A percentile compares a stretch with the other conserved stretches of the same genome.
Conservation (phyloP, 495 filamentous ascomycete genomes). For the Penicilliopsis zonata region DNA sequence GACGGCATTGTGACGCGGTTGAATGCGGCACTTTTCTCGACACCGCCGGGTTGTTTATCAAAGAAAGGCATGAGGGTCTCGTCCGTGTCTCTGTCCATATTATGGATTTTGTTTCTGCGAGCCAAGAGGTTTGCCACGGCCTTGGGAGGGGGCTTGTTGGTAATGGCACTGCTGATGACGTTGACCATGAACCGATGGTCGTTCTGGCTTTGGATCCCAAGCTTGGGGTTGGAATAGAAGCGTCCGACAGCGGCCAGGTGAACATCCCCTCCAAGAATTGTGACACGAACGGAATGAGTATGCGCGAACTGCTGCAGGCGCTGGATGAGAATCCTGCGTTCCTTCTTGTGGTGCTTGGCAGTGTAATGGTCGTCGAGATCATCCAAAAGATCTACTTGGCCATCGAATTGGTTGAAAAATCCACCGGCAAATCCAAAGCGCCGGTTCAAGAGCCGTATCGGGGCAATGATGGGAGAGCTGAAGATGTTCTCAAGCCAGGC, state of each 20-base stretch:
- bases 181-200: slow-evolving; percentile 69
- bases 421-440: slow-evolving; percentile 76
- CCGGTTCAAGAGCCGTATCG: slow-evolving; percentile 80
- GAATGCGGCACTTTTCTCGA: slow-evolving; percentile 49
- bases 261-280: slow-evolving; percentile 74
- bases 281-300: slow-evolving; percentile 63
- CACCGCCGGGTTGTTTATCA: slow-evolving; percentile 65
- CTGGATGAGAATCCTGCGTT: slow-evolving; percentile 62
- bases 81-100: slow-evolving; percentile 71
- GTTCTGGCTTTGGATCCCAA: slow-evolving; percentile 44
- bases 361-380: slow-evolving; percentile 96
- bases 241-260: slow-evolving; percentile 64
- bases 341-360: slow-evolving; percentile 79
- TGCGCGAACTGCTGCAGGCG: slow-evolving; percentile 63
- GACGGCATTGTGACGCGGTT: slow-evolving; percentile 87
- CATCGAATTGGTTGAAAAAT: slow-evolving; percentile 90
- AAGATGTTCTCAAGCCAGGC: slow-evolving; percentile 92
- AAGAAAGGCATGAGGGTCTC: slow-evolving; percentile 84
- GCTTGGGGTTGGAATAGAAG: slow-evolving; percentile 58
- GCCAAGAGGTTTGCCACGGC: slow-evolving; percentile 85
- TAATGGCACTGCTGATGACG: slow-evolving; percentile 67
- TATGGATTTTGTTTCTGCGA: slow-evolving; percentile 81
- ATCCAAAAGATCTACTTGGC: slow-evolving; percentile 78
- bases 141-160: slow-evolving; percentile 84
- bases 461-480: slow-evolving; percentile 67